Percentiles rank a stretch among this genome's conserved stretches.
Conservation (phyloP, 1,284 basidiomycete genomes). For the Pascua sp. region DNA sequence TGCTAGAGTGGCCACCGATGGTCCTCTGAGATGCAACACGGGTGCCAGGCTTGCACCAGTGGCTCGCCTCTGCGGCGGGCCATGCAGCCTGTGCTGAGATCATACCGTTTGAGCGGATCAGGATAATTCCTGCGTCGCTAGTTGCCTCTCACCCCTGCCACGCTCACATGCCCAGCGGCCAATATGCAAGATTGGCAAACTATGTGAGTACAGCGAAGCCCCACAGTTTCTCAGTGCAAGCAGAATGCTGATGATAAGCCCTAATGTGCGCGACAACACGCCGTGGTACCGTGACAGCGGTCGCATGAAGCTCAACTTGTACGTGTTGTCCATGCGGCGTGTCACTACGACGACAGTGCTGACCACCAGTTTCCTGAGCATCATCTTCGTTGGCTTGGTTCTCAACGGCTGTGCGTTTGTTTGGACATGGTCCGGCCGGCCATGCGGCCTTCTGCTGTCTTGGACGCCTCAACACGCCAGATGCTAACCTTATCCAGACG, state of each 20-base stretch:
- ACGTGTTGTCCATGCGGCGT: slow-evolving; percentile 7
- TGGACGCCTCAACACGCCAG: too few species aligned
- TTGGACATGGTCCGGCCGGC: background rate
- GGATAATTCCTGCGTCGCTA: slow-evolving; percentile 53
- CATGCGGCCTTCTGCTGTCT: background rate
- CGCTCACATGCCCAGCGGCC: slow-evolving; percentile 26
- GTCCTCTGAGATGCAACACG: slow-evolving; percentile 42
- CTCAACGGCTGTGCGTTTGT: slow-evolving; percentile 47
- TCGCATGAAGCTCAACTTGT: slow-evolving; percentile 51
- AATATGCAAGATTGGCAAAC: slow-evolving; percentile 40
- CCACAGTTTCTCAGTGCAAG: background rate
- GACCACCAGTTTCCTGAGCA: slow-evolving; percentile 43
- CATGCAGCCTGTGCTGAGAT: slow-evolving; percentile 48
- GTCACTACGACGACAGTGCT: background rate
- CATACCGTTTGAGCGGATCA: slow-evolving; percentile 53
- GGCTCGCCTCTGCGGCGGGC: slow-evolving; percentile 3
- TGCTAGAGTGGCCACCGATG: background rate
- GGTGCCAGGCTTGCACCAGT: slow-evolving; percentile 36
- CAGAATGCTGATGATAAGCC: slow-evolving; percentile 24
- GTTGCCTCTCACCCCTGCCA: slow-evolving; percentile 35
- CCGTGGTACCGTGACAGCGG: slow-evolving; percentile 48
- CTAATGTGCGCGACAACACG: slow-evolving; percentile 42
- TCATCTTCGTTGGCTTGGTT: slow-evolving; percentile 50
- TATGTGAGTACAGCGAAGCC: slow-evolving; percentile 37
- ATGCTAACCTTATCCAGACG: slow-evolving; percentile 28